These are phyloP conservation scores for Oidium heveae DNA, from an alignment of 2,329 filamentous ascomycete genomes.

Conservation along the genomic window DNA sequence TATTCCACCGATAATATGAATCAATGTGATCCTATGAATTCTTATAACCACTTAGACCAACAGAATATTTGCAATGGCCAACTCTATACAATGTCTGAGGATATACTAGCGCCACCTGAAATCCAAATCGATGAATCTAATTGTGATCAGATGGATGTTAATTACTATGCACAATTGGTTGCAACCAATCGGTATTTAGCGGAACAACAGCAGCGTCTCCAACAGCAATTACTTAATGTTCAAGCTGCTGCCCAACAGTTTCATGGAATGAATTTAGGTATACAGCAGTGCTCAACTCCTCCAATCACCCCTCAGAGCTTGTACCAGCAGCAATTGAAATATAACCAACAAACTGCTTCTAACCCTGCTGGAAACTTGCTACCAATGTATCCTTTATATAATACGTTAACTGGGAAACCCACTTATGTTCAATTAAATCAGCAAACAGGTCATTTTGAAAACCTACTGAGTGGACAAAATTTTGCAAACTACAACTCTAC, in stretches of 20 bases:
- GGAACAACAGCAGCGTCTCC: slow-evolving; percentile 81
- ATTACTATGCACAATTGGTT: slow-evolving; percentile 65
- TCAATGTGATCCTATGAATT: slow-evolving; percentile 14
- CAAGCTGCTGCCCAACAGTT: slow-evolving; percentile 67
- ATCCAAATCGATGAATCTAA: slow-evolving; percentile 46
- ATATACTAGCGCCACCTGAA: slow-evolving; percentile 64
- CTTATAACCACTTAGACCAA: slow-evolving; percentile 8
- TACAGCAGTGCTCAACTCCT: slow-evolving; percentile 24
- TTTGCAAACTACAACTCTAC: slow-evolving; percentile 21
- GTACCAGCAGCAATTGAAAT: slow-evolving; percentile 20
- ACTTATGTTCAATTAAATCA: slow-evolving; percentile 35
- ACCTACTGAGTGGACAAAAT: slow-evolving; percentile 15
- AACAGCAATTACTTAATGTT: slow-evolving; percentile 71
- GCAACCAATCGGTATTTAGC: slow-evolving; percentile 80
- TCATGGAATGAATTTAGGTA: slow-evolving; percentile 46
- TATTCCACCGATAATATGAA: slow-evolving; percentile 14
- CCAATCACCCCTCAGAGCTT: slow-evolving; percentile 25
- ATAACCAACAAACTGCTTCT: slow-evolving; percentile 18
- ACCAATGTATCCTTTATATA: slow-evolving; percentile 61
- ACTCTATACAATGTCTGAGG: slow-evolving; percentile 51
- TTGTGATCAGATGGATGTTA: slow-evolving; percentile 59
- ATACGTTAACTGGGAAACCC: slow-evolving; percentile 65
- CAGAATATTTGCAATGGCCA: slow-evolving; percentile 23
- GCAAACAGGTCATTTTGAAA: slow-evolving; percentile 16
- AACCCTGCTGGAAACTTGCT: slow-evolving; percentile 35